Evolutionary conservation across 225 moss, liverwort and hornwort genomes (phyloP), one percentile per base, ranked within the genome.

Genomic region (Marchantia paleacea): DNA sequence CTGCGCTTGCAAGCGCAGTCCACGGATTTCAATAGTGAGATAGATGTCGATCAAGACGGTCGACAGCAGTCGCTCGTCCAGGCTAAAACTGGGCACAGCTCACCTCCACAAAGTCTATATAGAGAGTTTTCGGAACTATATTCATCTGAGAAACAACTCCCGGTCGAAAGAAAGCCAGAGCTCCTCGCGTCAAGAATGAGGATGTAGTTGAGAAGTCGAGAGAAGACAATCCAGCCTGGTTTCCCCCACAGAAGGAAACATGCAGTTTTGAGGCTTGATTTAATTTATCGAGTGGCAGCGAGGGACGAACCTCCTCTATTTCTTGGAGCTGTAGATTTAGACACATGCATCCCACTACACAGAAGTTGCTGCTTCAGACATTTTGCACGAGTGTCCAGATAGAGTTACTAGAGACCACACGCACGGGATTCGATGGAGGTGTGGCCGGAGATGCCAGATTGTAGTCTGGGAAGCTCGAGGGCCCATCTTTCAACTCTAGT

Each of bases 1-100:
- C 20, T 51, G 50, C 55, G 64, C 26, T 3, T 58, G 30, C 78
- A 49, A 65, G 65, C 49, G 9, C 78, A 78, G 54, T 74, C 74
- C 0, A 26, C 52, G 12, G 54, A 74, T 25, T 8, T n/a, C 12
- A 24, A 1, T 13, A 55, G 53, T 29, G 74, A 74, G 24, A 55
- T 74, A 16, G 26, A 54, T 26, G 28, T 74, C 13, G 11, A 74
- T 28, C 28, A 52, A 73, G 52, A 73, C 13, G 12, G 6, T 52
- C 52, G 50, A 8, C 55, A 53, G 15, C 53, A 53, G 54, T 7
- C 28, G 13, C 26, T 28, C 6, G 25, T 54, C 10, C 25, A 25
- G 26, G 16, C 18, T 13, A 74, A 14, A 55, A 15, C 26, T 15
- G 74, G 26, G 12, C 55, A 74, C 15, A 74, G 72, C 24, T 72